Conservation (phyloP, 768 basidiomycete species). For the Lactarius vividus region DNA sequence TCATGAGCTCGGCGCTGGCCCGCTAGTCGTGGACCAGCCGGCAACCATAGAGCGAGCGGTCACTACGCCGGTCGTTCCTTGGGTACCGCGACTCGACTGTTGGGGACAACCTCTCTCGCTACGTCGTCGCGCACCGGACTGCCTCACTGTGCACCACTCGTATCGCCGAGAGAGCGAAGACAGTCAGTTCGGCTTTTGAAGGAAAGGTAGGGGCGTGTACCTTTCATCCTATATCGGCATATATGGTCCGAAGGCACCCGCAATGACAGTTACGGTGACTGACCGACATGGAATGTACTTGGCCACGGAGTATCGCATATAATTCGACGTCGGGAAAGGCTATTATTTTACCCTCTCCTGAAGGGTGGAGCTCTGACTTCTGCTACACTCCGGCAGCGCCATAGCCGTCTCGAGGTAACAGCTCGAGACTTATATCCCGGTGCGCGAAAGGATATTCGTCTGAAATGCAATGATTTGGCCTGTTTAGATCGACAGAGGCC, state of each 20-base stretch:
- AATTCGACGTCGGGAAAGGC: constrained; percentile 27
- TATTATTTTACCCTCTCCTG: constrained; percentile 43
- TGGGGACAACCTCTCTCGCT: too few relatives aligned
- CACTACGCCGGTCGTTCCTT: constrained; percentile 2
- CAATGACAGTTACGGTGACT: too few relatives aligned
- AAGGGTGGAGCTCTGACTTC: constrained; percentile 56
- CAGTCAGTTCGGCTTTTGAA: not conserved
- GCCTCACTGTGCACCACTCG: not conserved
- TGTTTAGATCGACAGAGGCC: constrained; percentile 35
- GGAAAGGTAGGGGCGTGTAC: not conserved
- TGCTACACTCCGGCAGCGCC: constrained; percentile 48
- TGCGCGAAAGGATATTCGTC: not conserved
- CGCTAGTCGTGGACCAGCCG: too few relatives aligned
- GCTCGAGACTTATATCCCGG: constrained; percentile 32
- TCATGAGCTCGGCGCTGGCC: not conserved
- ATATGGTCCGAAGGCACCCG: too few relatives aligned
- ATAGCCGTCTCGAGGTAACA: constrained; percentile 47
- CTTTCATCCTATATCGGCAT: constrained; percentile 11
- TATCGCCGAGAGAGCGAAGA: not conserved
- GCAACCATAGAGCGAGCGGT: too few relatives aligned
- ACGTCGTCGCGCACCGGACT: too few relatives aligned
- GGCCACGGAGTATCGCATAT: constrained; percentile 11
- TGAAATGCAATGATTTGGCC: constrained; percentile 16
- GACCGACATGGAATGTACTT: constrained; percentile 23
- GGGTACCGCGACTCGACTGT: not conserved